phyloP scores from a whole-genome alignment of 2,329 filamentous ascomycete species.

The Fusarium avenaceum region DNA sequence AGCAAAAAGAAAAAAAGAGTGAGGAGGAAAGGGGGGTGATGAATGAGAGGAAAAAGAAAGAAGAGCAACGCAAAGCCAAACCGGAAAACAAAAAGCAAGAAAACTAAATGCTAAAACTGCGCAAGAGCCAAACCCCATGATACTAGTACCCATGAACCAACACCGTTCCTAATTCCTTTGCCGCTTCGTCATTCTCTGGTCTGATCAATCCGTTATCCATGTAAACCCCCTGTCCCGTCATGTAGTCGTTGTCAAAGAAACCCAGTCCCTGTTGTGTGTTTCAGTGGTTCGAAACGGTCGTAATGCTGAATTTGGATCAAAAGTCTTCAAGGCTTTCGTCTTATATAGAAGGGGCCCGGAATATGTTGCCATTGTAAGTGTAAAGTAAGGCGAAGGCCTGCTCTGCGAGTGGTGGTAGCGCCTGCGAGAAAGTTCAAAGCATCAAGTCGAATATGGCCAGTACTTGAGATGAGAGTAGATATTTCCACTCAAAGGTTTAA shows the following conservation, averaged over 20 bases:
- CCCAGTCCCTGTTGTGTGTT: constrained; percentile 22
- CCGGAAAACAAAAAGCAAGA: constrained; percentile 14
- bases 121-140: constrained; percentile 30
- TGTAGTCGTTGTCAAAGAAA: constrained; percentile 40
- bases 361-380: constrained; percentile 21
- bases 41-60: constrained; percentile 4
- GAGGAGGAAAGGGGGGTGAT: constrained; percentile 7
- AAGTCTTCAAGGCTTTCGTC: constrained; percentile 10
- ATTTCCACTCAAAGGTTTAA: not conserved
- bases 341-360: constrained; percentile 18
- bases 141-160: constrained; percentile 33
- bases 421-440: not conserved
- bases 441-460: constrained; percentile 11
- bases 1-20: constrained; percentile 16
- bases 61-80: constrained; percentile 13
- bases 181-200: constrained; percentile 28
- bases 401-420: not conserved
- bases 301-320: constrained; percentile 11
- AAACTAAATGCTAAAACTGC: constrained; percentile 38
- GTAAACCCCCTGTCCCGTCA: constrained; percentile 26
- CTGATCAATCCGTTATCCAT: constrained; percentile 33
- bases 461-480: constrained; percentile 10
- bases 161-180: constrained; percentile 27
- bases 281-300: constrained; percentile 19
- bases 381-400: constrained; percentile 18